Evolutionary conservation across 805 yeast species (phyloP).

Genomic region (Wickerhamiella galacta): DNA sequence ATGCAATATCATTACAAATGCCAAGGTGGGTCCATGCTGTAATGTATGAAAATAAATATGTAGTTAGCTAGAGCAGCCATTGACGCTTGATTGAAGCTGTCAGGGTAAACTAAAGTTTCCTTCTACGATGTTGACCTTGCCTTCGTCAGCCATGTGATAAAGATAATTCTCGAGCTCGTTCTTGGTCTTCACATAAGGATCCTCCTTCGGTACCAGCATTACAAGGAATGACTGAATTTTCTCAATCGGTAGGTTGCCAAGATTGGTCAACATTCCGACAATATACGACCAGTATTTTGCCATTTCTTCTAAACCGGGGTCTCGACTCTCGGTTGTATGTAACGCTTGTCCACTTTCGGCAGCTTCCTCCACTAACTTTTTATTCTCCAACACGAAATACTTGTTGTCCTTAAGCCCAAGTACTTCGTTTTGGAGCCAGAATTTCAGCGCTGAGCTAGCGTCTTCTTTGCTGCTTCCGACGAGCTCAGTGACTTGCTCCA

Average conservation of each 20-base stretch:
- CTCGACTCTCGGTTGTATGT: no score
- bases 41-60: neutral
- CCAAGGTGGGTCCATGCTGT: no score
- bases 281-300: constrained; percentile 32
- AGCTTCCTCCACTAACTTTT: constrained; percentile 11
- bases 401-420: constrained; percentile 27
- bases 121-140: constrained; percentile 22
- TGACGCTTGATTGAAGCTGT: no score
- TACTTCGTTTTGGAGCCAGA: constrained; percentile 51
- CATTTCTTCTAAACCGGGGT: constrained; percentile 22
- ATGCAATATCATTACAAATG: no score
- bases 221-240: constrained; percentile 38
- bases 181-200: constrained; percentile 24
- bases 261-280: constrained; percentile 38
- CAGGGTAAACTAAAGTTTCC: constrained; percentile 23
- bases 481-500: constrained; percentile 21
- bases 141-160: constrained; percentile 29
- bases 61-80: neutral
- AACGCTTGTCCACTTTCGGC: constrained; percentile 1
- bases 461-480: constrained; percentile 29
- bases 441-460: constrained; percentile 29
- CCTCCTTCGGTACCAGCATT: constrained; percentile 39
- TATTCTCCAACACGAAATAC: constrained; percentile 28
- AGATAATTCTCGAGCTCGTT: constrained; percentile 30
- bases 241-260: constrained; percentile 32